Evolutionary conservation across 2,329 filamentous ascomycete genomes (phyloP).

Genomic region (Gremmenia infestans): DNA sequence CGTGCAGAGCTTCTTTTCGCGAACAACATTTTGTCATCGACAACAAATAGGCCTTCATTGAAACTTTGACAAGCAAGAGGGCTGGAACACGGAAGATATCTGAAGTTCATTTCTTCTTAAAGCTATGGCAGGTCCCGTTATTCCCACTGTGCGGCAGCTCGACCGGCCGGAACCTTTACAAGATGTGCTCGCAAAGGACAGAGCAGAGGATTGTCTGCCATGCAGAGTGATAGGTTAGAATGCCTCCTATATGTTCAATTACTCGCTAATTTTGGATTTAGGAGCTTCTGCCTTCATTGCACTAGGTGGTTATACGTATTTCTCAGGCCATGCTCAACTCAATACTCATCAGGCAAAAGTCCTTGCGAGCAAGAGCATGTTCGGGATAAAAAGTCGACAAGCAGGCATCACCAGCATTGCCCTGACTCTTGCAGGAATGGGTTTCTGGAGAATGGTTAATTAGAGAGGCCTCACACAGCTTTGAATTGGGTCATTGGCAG

Average conservation of each 20-base stretch:
- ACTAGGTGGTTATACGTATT: slow-evolving; percentile 72
- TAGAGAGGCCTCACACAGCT: slow-evolving; percentile 7
- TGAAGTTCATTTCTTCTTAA: neutral
- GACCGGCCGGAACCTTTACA: slow-evolving; percentile 24
- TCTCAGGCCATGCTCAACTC: slow-evolving; percentile 68
- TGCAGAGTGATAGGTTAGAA: slow-evolving; percentile 30
- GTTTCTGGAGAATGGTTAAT: slow-evolving; percentile 49
- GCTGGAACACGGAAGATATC: neutral
- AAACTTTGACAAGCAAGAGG: neutral
- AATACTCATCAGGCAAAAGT: slow-evolving; percentile 61
- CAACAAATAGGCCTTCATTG: neutral
- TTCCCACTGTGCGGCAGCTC: slow-evolving; percentile 16
- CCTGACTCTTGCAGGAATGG: slow-evolving; percentile 62
- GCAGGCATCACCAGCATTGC: slow-evolving; percentile 65
- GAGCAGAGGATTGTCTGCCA: slow-evolving; percentile 36
- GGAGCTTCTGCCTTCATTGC: slow-evolving; percentile 72
- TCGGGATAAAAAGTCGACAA: slow-evolving; percentile 67
- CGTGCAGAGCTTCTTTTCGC: neutral
- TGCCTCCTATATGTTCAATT: neutral
- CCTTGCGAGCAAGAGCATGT: slow-evolving; percentile 61
- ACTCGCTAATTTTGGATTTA: slow-evolving; percentile 32
- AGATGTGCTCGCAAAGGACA: slow-evolving; percentile 24
- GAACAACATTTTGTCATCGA: neutral
- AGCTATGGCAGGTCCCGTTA: neutral
- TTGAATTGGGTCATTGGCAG: neutral